phyloP scores from a whole-genome alignment of 352 stramenopile genomes.

The Pythium pyrilobum region DNA sequence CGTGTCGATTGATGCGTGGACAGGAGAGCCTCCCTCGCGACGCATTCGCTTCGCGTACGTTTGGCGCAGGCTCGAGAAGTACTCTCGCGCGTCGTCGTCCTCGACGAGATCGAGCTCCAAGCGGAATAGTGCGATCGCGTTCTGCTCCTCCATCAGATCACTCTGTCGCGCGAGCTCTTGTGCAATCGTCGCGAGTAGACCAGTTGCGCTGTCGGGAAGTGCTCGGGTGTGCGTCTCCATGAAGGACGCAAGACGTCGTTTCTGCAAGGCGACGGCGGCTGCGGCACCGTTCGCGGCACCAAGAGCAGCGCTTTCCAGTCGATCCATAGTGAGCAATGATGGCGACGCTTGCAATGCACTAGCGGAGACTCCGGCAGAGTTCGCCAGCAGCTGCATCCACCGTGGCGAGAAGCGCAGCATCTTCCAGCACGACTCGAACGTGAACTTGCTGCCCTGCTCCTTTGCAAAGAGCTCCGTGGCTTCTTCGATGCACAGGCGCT shows the following conservation, averaged over 20 bases:
- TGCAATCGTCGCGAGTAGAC: slow-evolving; percentile 30
- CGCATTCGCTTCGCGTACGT: slow-evolving; percentile 51
- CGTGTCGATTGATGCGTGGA: neutral
- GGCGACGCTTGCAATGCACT: slow-evolving; percentile 5
- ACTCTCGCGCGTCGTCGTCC: slow-evolving; percentile 38
- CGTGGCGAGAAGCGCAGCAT: slow-evolving; percentile 57
- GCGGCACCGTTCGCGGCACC: neutral
- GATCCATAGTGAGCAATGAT: neutral
- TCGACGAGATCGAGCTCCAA: slow-evolving; percentile 42
- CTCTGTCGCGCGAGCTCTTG: slow-evolving; percentile 57
- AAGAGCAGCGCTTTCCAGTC: neutral
- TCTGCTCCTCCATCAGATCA: slow-evolving; percentile 69
- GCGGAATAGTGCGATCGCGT: slow-evolving; percentile 59
- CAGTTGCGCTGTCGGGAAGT: slow-evolving; percentile 20
- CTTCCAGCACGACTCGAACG: slow-evolving; percentile 66
- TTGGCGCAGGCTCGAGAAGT: slow-evolving; percentile 39
- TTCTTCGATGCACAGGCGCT: slow-evolving; percentile 52
- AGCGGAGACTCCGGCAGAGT: slow-evolving; percentile 23
- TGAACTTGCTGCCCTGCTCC: slow-evolving; percentile 51
- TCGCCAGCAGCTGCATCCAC: slow-evolving; percentile 61
- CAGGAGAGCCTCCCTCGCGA: neutral
- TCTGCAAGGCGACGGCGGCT: slow-evolving; percentile 12
- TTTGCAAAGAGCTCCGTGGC: slow-evolving; percentile 46
- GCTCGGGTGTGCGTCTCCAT: slow-evolving; percentile 16
- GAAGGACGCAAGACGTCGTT: slow-evolving; percentile 16